Base-by-base conservation (phyloP, 495 filamentous ascomycete species). In the Trichoderma gamsii region DNA sequence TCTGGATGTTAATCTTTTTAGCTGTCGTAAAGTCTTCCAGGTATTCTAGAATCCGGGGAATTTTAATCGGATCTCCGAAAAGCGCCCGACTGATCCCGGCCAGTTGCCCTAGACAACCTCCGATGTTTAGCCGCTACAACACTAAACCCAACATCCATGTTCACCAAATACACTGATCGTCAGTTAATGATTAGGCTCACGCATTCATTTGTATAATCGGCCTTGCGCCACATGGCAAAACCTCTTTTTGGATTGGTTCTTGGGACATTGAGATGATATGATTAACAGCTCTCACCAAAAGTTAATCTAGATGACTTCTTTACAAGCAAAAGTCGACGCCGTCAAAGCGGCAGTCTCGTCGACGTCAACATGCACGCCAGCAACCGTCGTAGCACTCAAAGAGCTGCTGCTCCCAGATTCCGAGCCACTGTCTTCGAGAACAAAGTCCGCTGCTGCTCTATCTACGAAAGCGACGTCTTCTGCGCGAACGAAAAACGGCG, bases 331-430 rank as follows among this genome's bases (percentile, higher is more conserved):
- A 41, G 78, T 77, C 59, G 84, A 85, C 66, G 77, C 80, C n/a
- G 79, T 87, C 72, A 81, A 83, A 72, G 73, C 74, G 67, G 81
- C 84, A 16, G 78, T 86, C 44, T 66, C 77, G 32, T 83, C 84
- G 16, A 73, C 80, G 52, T 78, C 82, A 70, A 84, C 83, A 71
- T 87, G 85, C 71, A 82, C 82, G 21, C 78, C 83, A 35, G 69
- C 78, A 7, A 85, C 77, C 9, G 77, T 78, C 4, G 78, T 79
- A 61, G 72, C 80, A 16, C 76, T 88, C 59, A 84, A 81, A 70
- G 79, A 79, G 65, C 74, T 86, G 38, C 76, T 88, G 4, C 75
- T 83, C 32, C 68, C 70, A 68, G 73, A 72, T 66, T 74, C 80
- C 61, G 69, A 78, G 44, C 69, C 63, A 49, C 72, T 71, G 8